A percentile compares a stretch with the other conserved stretches of the same genome.
These are phyloP conservation scores for Teratosphaeria viscida DNA, from an alignment of 2,329 filamentous ascomycete genomes.

Conservation along the genomic window DNA sequence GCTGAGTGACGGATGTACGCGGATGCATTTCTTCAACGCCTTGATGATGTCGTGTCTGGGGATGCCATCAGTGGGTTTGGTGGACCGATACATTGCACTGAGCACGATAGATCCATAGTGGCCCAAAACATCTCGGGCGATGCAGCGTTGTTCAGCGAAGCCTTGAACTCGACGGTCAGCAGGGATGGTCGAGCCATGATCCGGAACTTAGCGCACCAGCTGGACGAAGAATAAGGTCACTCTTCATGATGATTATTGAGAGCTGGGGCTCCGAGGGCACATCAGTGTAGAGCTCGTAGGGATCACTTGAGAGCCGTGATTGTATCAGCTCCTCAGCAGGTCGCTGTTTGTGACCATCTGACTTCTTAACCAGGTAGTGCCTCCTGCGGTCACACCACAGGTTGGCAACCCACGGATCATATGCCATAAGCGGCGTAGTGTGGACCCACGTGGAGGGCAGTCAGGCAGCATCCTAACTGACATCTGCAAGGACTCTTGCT, in stretches of 20 bases:
- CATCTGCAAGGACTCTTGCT: neutral
- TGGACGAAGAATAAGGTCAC: neutral
- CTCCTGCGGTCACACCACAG: too few relatives aligned
- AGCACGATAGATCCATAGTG: conserved; percentile 33
- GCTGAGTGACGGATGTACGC: conserved; percentile 29
- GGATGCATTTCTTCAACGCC: conserved; percentile 30
- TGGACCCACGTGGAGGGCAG: neutral
- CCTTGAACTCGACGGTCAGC: conserved; percentile 16
- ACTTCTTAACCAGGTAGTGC: too few relatives aligned
- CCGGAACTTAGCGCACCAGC: neutral
- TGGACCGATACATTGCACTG: conserved; percentile 25
- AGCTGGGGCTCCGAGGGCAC: neutral
- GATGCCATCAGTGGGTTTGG: conserved; percentile 4
- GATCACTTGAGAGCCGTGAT: neutral
- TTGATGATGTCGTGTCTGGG: conserved; percentile 16
- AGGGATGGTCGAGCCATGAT: neutral
- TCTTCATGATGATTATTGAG: conserved; percentile 15
- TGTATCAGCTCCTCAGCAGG: too few relatives aligned
- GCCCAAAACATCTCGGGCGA: conserved; percentile 31
- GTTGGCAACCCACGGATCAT: too few relatives aligned
- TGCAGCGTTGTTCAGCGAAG: conserved; percentile 32
- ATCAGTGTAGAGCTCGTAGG: neutral
- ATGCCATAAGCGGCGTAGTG: neutral
- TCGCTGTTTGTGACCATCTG: too few relatives aligned
- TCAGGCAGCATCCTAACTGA: neutral